Percentiles rank a stretch among this genome's conserved stretches.
These are phyloP conservation scores for Russula lepida DNA, from an alignment of 768 basidiomycete genomes.

Conservation along the genomic window DNA sequence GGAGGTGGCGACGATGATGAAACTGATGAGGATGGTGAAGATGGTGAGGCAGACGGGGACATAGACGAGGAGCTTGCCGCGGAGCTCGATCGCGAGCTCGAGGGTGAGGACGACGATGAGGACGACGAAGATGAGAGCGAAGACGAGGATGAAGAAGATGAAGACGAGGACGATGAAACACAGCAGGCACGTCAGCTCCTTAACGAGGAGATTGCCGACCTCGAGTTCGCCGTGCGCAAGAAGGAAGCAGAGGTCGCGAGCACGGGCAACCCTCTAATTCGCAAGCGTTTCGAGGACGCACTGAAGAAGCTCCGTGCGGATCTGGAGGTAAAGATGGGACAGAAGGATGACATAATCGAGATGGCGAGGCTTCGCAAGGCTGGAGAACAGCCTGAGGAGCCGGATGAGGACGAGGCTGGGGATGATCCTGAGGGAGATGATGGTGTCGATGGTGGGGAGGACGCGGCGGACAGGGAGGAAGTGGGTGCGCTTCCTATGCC, in stretches of 20 bases:
- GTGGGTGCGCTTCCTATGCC: constrained; percentile 8
- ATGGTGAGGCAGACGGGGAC: constrained; percentile 59
- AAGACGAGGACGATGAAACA: constrained; percentile 72
- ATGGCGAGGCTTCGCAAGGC: constrained; percentile 64
- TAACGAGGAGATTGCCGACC: constrained; percentile 82
- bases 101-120: constrained; percentile 50
- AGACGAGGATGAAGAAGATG: constrained; percentile 68
- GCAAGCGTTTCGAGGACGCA: constrained; percentile 93
- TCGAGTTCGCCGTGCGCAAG: constrained; percentile 82
- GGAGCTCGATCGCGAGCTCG: constrained; percentile 80
- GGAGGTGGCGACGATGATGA: constrained; percentile 48
- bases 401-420: constrained; percentile 34
- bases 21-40: constrained; percentile 49
- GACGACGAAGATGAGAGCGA: constrained; percentile 58
- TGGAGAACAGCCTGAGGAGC: constrained; percentile 45
- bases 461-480: constrained; percentile 29
- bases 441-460: constrained; percentile 25
- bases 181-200: constrained; percentile 69
- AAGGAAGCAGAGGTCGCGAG: constrained; percentile 77
- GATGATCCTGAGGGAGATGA: constrained; percentile 30
- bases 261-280: constrained; percentile 78
- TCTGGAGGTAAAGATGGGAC: constrained; percentile 73
- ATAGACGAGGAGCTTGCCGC: constrained; percentile 86
- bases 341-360: constrained; percentile 75
- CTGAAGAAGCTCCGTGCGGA: constrained; percentile 81